Evolutionary conservation across 1,284 basidiomycete species (phyloP), one percentile per base, ranked within the genome.

Genomic region (Cutaneotrichosporon curvatum): DNA sequence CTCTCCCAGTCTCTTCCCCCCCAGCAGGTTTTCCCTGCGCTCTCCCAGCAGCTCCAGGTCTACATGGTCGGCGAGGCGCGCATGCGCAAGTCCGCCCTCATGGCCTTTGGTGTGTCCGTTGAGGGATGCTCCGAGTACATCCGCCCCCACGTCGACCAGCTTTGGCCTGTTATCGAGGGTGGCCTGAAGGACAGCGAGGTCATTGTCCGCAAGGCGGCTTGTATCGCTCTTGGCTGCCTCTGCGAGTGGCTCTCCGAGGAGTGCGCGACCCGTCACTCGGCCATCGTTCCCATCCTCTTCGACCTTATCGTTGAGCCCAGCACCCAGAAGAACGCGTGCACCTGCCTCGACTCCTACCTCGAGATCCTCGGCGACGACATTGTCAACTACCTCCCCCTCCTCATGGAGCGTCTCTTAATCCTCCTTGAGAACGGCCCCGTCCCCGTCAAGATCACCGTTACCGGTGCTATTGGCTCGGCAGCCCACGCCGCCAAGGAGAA

Each of bases 91-190:
- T 88, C 89, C 40, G 95, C 92, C 7, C 85, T 98, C 75, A 89
- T 96, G 68, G 86, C 94, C 4, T 84, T 99, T 49, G 95, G 94
- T 60, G 89, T 98, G 40, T 82, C 84, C 40, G 91, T 98, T 49
- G 95, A 99, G 71, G 95, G 95, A 20, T 97, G 94, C 77, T 91
- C 87, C 72, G 91, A 98, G 75, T 98, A 79, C 75, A 97, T 98
- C 79, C 88, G 89, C 28, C 91, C 94, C 6, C 81, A 92, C 62
- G 89, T 98, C 79, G 75, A 75, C 59, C 80, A 89, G 60, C 83
- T 99, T 38, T 98, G 95, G 95, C 91, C 92, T 2, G 79, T 95
- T 53, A 84, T 99, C 59, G 88, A 96, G 70, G 78, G 81, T 41
- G 92, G 94, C 58, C 80, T 99, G 40, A 79, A 78, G 49, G 95